Percentiles rank a stretch among this genome's conserved stretches.
Conservation (phyloP, 257 asterid genomes). For the Gentiana straminea region DNA sequence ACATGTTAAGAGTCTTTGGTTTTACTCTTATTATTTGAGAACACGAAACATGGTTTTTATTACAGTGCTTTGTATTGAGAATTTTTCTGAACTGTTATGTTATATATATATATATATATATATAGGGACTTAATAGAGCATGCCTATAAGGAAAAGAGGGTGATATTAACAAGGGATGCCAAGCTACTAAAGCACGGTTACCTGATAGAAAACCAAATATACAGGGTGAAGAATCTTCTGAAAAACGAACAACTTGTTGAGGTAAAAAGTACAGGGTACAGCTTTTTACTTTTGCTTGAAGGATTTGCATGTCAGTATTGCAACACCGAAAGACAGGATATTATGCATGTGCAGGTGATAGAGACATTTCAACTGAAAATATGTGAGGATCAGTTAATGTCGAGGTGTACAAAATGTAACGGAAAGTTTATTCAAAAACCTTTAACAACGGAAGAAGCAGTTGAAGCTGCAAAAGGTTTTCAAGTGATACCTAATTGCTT, state of each 20-base stretch:
- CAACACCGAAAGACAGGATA: background rate
- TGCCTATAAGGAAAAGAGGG: slow-evolving; percentile 71
- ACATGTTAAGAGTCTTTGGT: no score
- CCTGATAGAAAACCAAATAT: slow-evolving; percentile 67
- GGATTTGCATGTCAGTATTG: no score
- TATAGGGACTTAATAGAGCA: slow-evolving; percentile 76
- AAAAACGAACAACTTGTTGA: slow-evolving; percentile 81
- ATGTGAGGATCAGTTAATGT: slow-evolving; percentile 73
- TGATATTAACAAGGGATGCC: slow-evolving; percentile 80
- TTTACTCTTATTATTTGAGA: no score
- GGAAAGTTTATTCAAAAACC: slow-evolving; percentile 91
- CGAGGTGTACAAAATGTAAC: slow-evolving; percentile 89
- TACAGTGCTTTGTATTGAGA: no score
- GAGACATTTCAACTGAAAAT: slow-evolving; percentile 63
- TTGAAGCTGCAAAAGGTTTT: slow-evolving; percentile 87
- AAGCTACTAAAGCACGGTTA: slow-evolving; percentile 75
- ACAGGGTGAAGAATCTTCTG: slow-evolving; percentile 60
- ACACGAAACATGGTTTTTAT: no score
- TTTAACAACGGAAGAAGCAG: slow-evolving; percentile 81
- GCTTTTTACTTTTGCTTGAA: no score
- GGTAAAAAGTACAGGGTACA: slow-evolving; percentile 25
- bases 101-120: background rate
- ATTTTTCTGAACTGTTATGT: background rate
- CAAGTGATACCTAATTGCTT: slow-evolving; percentile 91
- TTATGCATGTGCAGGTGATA: slow-evolving; percentile 42